A percentile compares a stretch with the other conserved stretches of the same genome.
Evolutionary conservation across 331 rosid genomes (phyloP).

Genomic region (Cydonia oblonga): DNA sequence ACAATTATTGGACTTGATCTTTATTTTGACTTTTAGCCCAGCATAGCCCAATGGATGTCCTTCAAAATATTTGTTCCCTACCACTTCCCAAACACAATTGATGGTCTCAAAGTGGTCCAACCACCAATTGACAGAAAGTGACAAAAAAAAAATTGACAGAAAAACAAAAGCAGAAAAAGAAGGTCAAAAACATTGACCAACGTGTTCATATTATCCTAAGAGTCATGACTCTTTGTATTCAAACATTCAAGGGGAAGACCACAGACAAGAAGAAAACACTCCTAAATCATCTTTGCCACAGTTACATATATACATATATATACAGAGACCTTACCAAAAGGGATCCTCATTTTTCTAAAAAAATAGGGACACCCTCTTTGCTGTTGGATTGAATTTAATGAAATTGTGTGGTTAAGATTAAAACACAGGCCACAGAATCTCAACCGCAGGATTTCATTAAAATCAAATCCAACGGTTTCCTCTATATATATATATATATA

Average conservation of each 20-base stretch:
- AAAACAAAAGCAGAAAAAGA: too few relatives aligned
- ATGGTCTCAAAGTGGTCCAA: neutral
- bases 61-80: neutral
- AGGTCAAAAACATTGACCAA: neutral
- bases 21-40: neutral
- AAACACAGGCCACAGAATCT: too few relatives aligned
- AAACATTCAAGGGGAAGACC: neutral
- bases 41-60: neutral
- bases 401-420: too few relatives aligned
- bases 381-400: too few relatives aligned
- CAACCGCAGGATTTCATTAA: too few relatives aligned
- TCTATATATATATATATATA: too few relatives aligned
- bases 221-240: neutral
- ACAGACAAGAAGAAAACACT: neutral
- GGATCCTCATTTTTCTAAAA: too few relatives aligned
- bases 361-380: too few relatives aligned
- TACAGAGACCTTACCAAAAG: too few relatives aligned
- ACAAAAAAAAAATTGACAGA: too few relatives aligned
- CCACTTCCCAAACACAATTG: neutral
- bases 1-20: neutral
- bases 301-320: too few relatives aligned
- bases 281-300: slow-evolving; percentile 6
- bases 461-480: too few relatives aligned
- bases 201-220: neutral
- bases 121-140: neutral